Evolutionary conservation across 495 filamentous ascomycete species (phyloP), one percentile per base, ranked within the genome.

Genomic region (Elasticomyces elasticus): DNA sequence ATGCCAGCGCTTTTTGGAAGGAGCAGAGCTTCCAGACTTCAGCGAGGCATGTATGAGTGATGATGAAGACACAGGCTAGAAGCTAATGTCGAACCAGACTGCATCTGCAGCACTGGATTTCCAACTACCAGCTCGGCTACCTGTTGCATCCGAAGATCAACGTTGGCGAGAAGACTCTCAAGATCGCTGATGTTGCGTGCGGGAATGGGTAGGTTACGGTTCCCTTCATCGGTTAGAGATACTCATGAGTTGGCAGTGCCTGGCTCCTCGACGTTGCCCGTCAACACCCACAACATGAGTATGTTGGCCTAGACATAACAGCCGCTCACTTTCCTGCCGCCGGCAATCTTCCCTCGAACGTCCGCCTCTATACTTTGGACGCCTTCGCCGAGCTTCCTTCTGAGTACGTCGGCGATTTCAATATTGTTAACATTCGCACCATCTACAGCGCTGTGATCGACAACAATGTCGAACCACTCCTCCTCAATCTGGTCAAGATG

Each of bases 341-440:
- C 11, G 52, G 55, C 7, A 59, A 54, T 40, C 62, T 68, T 25
- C 69, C 70, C 0, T 1, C 51, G 0, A 72, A 73, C 52, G 45
- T 69, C 2, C 50, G 38, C 7, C 49, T 69, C 12, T 55, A 65
- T 22, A 24, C 55, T 22, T 66, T 64, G 40, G 62, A 71, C 46
- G 40, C 68, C n/a, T 51, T 64, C 37, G 35, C 54, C 11, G 50
- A 56, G 0, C 49, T 64, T 0, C 67, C 64, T 9, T 17, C 37
- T 12, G 55, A 67, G 1, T 55, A 69, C 5, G 19, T 35, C 0
- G 62, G 51, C 4, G 35, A 35, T 27, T 74, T 69, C 53, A 69
- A 73, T 44, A 55, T 73, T 12, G 61, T 74, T 1, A 68, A 72
- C 52, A 31, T 69, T 1, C 62, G 68, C 17, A 57, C 70, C 5